Evolutionary conservation across 441 rosid species (phyloP), one percentile per base, ranked within the genome.

Genomic region (Hura crepitans): DNA sequence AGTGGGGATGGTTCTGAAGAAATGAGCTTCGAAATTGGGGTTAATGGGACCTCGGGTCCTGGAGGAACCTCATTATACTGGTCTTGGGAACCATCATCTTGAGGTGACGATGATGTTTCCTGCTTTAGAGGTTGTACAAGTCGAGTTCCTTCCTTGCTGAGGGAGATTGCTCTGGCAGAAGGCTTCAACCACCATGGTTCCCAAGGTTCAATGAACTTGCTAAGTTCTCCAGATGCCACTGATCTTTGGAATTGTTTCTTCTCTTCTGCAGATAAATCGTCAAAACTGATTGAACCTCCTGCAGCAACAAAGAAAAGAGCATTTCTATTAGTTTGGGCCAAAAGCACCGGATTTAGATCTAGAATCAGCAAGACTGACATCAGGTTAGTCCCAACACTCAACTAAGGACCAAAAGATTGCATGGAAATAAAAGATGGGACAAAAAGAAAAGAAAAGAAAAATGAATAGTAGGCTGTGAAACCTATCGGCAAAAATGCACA

Each of bases 161-260:
- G 89, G 61, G 81, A 74, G 64, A 92, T 83, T 58, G 78, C 75
- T 74, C 81, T 73, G 43, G 96, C 96, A 63, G 89, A 83, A 83
- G 87, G 86, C 54, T 74, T 81, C 72, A 89, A 74, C 99, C 99
- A 95, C 97, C 99, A 95, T 56, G 99, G 99, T 46, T 87, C 93
- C 99, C 99, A 92, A 6, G 97, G 97, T 72, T 89, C 78, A 45
- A 92, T 90, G 89, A 90, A 79, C 82, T 81, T 95, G 75, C 97
- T 87, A 72, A 90, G 74, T 81, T 89, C 92, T 31, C 97, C 97
- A 47, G 89, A 92, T 59, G 85, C 95, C 76, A 89, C 68, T 0
- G 97, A 93, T 82, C 93, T 88, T 77, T 80, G 91, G 69, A 92
- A 90, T 33, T 71, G 82, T 79, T 84, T 95, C 82, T 81, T 87